Percentiles rank a stretch among this genome's conserved stretches.
Evolutionary conservation across 371 early-diverging fungal species (phyloP).

Genomic region (Mucor saturninus): DNA sequence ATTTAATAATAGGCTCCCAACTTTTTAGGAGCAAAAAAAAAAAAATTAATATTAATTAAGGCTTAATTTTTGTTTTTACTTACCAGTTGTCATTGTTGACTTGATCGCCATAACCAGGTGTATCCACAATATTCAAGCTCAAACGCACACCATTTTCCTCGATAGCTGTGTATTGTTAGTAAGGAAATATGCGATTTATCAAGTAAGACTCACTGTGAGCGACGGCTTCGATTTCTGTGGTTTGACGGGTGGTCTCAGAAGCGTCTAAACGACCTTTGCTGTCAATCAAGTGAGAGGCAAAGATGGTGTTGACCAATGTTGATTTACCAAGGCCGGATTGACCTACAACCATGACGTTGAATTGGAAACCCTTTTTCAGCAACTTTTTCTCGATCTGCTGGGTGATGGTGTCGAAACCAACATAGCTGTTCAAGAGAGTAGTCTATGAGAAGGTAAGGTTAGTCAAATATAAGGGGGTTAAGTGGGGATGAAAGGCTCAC

Average conservation of each 20-base stretch:
- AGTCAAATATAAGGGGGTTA: background rate
- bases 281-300: slow-evolving; percentile 85
- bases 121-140: slow-evolving; percentile 83
- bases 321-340: slow-evolving; percentile 99
- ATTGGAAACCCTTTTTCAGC: slow-evolving; percentile 92
- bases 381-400: slow-evolving; percentile 92
- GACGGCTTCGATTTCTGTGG: slow-evolving; percentile 83
- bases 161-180: slow-evolving; percentile 54
- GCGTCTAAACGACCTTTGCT: slow-evolving; percentile 79
- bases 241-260: slow-evolving; percentile 79
- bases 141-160: slow-evolving; percentile 87
- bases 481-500: slow-evolving; percentile 1
- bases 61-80: background rate
- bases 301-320: slow-evolving; percentile 96
- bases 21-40: slow-evolving; percentile 33
- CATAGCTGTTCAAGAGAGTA: slow-evolving; percentile 75
- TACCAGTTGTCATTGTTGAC: slow-evolving; percentile 91
- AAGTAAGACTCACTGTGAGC: slow-evolving; percentile 65
- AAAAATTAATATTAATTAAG: background rate
- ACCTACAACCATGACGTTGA: slow-evolving; percentile 96
- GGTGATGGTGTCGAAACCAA: slow-evolving; percentile 96
- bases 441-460: slow-evolving; percentile 37
- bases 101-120: slow-evolving; percentile 82
- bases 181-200: background rate
- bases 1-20: slow-evolving; percentile 90